Evolutionary conservation across 1,284 basidiomycete species (phyloP).

Genomic region (Papiliotrema flavescens): DNA sequence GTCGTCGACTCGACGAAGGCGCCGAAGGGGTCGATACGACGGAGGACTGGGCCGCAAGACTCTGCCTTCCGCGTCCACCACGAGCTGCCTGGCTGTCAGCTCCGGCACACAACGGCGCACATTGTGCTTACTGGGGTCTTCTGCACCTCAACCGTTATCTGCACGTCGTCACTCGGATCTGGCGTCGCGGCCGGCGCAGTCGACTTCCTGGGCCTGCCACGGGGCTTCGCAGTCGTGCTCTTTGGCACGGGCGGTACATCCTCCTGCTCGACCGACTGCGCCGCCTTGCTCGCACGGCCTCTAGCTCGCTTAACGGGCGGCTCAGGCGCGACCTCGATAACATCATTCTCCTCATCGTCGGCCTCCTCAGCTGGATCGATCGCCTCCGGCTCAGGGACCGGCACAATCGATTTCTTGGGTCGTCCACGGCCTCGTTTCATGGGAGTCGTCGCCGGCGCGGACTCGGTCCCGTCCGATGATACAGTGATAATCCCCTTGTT

Average conservation of each 20-base stretch:
- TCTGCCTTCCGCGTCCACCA: neutral
- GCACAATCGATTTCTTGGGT: slow-evolving; percentile 12
- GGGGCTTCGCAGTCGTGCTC: neutral
- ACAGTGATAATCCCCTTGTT: slow-evolving; percentile 42
- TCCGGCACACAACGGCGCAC: neutral
- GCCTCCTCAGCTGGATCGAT: slow-evolving; percentile 1
- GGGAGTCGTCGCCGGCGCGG: neutral
- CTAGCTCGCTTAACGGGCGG: slow-evolving; percentile 16
- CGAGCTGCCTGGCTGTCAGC: neutral
- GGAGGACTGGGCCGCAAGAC: neutral
- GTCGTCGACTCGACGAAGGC: slow-evolving; percentile 7
- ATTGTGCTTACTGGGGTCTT: neutral
- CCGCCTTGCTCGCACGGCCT: neutral
- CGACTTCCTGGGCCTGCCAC: slow-evolving; percentile 9
- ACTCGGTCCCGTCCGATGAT: slow-evolving; percentile 23
- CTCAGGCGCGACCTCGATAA: slow-evolving; percentile 2
- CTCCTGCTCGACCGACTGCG: neutral
- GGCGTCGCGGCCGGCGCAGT: neutral
- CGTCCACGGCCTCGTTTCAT: slow-evolving; percentile 15
- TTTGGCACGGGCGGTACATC: neutral
- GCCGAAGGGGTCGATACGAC: slow-evolving; percentile 4
- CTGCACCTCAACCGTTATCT: slow-evolving; percentile 7
- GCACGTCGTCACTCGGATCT: neutral
- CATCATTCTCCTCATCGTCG: slow-evolving; percentile 1
- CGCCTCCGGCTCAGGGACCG: neutral